Conservation (phyloP, 2,329 filamentous ascomycete species). For the Triangularia verruculosa region DNA sequence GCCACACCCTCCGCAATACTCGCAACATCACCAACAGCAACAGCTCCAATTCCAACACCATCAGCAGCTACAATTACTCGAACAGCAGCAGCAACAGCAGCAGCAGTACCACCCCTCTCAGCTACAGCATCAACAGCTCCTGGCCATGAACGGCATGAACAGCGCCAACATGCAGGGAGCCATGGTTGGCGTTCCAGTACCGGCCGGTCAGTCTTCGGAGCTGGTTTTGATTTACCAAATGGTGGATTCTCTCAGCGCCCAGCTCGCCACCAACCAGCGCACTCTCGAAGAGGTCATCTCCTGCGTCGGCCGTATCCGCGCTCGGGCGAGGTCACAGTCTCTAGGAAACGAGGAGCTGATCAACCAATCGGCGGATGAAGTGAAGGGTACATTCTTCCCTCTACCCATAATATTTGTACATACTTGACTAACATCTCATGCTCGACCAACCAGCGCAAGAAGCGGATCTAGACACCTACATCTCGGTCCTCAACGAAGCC, state of each 20-base stretch:
- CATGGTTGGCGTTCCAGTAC: conserved; percentile 53
- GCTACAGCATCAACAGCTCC: conserved; percentile 12
- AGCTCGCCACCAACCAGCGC: conserved; percentile 59
- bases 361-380: conserved; percentile 51
- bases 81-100: conserved; percentile 15
- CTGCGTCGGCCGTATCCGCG: conserved; percentile 60
- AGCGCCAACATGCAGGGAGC: conserved; percentile 46
- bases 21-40: conserved; percentile 11
- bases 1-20: conserved; percentile 10
- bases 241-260: conserved; percentile 64
- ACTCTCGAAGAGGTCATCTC: conserved; percentile 62
- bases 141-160: conserved; percentile 49
- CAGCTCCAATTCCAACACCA: conserved; percentile 14
- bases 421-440: conserved; percentile 3
- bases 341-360: conserved; percentile 59
- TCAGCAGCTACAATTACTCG: neutral
- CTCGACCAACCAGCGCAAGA: conserved; percentile 47
- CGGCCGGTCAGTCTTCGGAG: conserved; percentile 66
- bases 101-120: conserved; percentile 20
- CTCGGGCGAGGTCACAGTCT: conserved; percentile 50
- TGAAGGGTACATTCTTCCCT: conserved; percentile 47
- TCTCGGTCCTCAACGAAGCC: conserved; percentile 59
- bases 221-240: conserved; percentile 66
- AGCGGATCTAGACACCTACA: conserved; percentile 57
- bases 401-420: neutral